A percentile compares a stretch with the other conserved stretches of the same genome.
Conservation (phyloP, 1,139 yeast species). For the Eremothecium gossypii region DNA sequence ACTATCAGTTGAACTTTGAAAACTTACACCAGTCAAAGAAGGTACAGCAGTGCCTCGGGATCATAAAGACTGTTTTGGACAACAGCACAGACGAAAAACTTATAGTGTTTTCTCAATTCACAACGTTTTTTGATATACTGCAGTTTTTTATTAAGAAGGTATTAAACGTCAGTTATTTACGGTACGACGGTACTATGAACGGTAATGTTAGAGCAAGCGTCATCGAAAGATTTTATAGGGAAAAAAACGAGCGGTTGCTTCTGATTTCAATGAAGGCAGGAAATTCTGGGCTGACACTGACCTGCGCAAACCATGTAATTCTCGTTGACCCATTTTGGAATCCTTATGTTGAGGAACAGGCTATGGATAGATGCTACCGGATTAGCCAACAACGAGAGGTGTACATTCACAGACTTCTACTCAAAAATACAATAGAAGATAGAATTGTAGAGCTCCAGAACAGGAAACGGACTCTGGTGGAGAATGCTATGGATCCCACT, state of each 20-base stretch:
- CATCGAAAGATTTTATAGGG: conserved; percentile 55
- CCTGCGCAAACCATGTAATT: conserved; percentile 87
- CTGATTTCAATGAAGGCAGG: conserved; percentile 82
- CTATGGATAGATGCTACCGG: conserved; percentile 90
- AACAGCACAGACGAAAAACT: conserved; percentile 49
- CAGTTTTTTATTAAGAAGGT: conserved; percentile 42
- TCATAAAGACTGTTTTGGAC: conserved; percentile 37
- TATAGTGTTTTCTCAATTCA: conserved; percentile 79
- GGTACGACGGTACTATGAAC: conserved; percentile 79
- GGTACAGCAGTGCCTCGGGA: conserved; percentile 40
- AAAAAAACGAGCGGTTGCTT: conserved; percentile 43
- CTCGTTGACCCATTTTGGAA: conserved; percentile 95
- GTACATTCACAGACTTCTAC: conserved; percentile 58
- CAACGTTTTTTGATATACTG: conserved; percentile 64
- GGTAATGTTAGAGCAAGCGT: conserved; percentile 53
- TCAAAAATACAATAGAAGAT: conserved; percentile 69
- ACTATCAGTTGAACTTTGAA: conserved; percentile 24
- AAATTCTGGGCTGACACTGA: conserved; percentile 82
- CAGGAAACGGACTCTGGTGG: conserved; percentile 64
- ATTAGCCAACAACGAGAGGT: conserved; percentile 81
- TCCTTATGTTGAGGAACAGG: conserved; percentile 93
- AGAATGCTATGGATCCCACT: conserved; percentile 71
- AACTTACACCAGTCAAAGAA: conserved; percentile 44
- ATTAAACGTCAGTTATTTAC: conserved; percentile 41
- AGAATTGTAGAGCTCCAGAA: conserved; percentile 72